Evolutionary conservation across 2,329 filamentous ascomycete species (phyloP).

Genomic region (Albophoma yamanashiensis): DNA sequence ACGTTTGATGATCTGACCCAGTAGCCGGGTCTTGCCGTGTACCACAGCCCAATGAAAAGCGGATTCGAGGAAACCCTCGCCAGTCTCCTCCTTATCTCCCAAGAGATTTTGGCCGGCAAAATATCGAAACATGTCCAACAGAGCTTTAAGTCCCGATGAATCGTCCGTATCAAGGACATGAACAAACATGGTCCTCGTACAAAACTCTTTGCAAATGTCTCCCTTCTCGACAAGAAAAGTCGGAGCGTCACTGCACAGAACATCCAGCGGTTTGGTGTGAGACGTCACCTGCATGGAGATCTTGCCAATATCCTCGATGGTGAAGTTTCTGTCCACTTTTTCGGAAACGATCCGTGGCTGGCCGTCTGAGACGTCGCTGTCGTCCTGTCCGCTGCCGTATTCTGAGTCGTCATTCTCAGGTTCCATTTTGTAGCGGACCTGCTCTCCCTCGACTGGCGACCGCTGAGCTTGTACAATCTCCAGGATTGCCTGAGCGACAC

Average conservation of each 20-base stretch:
- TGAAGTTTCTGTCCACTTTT: constrained; percentile 56
- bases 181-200: constrained; percentile 19
- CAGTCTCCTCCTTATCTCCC: constrained; percentile 21
- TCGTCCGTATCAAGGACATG: constrained; percentile 45
- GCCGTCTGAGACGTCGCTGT: constrained; percentile 21
- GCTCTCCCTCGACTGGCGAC: constrained; percentile 40
- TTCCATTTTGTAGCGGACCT: constrained; percentile 37
- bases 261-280: constrained; percentile 37
- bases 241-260: constrained; percentile 33
- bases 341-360: constrained; percentile 38
- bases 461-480: constrained; percentile 64
- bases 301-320: constrained; percentile 65
- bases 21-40: constrained; percentile 40
- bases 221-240: constrained; percentile 21
- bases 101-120: constrained; percentile 27
- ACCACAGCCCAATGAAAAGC: constrained; percentile 34
- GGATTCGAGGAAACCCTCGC: constrained; percentile 24
- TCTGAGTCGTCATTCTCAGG: constrained; percentile 25
- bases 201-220: constrained; percentile 5
- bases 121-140: constrained; percentile 43
- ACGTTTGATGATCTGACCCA: constrained; percentile 53
- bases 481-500: constrained; percentile 54
- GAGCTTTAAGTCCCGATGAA: constrained; percentile 37
- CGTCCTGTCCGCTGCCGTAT: constrained; percentile 17
- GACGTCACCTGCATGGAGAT: constrained; percentile 60